These are phyloP conservation scores for Trichosporon sp. DNA, from an alignment of 1,284 basidiomycete genomes.

Conservation along the genomic window DNA sequence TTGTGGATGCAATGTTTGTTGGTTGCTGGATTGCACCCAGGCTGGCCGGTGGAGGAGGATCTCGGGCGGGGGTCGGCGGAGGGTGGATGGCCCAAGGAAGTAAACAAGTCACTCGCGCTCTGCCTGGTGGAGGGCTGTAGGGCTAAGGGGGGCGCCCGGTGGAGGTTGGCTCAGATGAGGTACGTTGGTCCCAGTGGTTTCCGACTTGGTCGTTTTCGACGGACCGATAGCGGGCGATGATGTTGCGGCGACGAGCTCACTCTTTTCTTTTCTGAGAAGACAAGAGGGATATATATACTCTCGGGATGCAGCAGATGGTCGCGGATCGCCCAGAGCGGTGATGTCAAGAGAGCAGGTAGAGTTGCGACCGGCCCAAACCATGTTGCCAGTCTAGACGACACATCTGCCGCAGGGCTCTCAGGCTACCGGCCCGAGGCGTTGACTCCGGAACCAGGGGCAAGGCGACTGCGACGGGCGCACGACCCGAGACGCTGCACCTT, in stretches of 20 bases:
- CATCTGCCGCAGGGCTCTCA: neutral
- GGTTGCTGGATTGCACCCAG: neutral
- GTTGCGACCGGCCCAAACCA: slow-evolving; percentile 12
- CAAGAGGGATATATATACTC: slow-evolving; percentile 7
- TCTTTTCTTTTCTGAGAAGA: neutral
- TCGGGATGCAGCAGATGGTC: neutral
- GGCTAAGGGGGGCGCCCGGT: neutral
- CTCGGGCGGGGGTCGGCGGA: slow-evolving; percentile 12
- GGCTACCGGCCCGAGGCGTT: neutral
- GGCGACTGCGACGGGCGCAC: neutral
- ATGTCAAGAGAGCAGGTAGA: slow-evolving; percentile 6
- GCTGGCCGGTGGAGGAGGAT: neutral
- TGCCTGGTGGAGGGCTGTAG: neutral
- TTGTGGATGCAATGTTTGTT: slow-evolving; percentile 15
- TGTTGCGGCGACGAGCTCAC: neutral
- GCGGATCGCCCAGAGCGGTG: slow-evolving; percentile 5
- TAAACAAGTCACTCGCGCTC: slow-evolving; percentile 19
- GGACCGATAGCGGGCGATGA: neutral
- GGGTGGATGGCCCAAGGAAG: neutral
- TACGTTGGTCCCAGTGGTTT: neutral
- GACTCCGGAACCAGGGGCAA: slow-evolving; percentile 1
- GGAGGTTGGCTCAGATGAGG: neutral
- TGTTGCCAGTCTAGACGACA: slow-evolving; percentile 14
- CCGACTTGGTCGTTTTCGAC: neutral
- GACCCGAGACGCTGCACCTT: neutral